These are phyloP conservation scores for Hymenoscyphus linearis DNA, from an alignment of 2,329 filamentous ascomycete species.

Conservation along the genomic window DNA sequence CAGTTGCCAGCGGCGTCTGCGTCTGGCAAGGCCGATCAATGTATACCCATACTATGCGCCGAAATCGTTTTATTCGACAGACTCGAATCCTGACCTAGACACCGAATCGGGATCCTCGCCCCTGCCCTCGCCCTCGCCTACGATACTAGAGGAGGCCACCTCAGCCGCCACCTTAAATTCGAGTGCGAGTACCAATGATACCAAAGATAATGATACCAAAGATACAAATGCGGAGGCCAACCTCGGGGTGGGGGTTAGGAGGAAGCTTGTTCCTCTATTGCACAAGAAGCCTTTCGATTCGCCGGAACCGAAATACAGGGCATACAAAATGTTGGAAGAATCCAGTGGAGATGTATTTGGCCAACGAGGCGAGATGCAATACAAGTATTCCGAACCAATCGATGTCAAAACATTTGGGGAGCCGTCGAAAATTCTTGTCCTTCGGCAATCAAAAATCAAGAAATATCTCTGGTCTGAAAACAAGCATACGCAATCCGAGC, in stretches of 20 bases:
- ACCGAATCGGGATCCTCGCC: neutral
- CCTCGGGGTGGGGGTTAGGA: too few relatives aligned
- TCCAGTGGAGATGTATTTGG: conserved; percentile 15
- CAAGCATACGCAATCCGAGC: neutral
- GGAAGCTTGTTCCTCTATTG: neutral
- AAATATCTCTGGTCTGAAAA: conserved; percentile 8
- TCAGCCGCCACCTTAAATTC: neutral
- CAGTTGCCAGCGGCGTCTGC: conserved; percentile 28
- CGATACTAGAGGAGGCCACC: neutral
- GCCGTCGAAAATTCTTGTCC: conserved; percentile 28
- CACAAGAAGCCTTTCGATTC: neutral
- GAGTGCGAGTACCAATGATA: too few relatives aligned
- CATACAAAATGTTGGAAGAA: neutral
- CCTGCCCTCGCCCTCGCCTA: too few relatives aligned
- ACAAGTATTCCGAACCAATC: conserved; percentile 22
- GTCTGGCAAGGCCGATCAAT: conserved; percentile 18
- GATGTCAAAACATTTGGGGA: conserved; percentile 22
- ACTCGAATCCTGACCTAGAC: neutral
- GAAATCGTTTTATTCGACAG: neutral
- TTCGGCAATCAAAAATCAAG: conserved; percentile 26
- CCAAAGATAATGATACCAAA: neutral
- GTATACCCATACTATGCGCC: neutral
- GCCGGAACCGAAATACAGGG: neutral
- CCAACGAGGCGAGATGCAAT: conserved; percentile 14
- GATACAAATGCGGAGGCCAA: too few relatives aligned